phyloP scores from a whole-genome alignment of 805 yeast species.

The Cyberlindnera subsufficiens region DNA sequence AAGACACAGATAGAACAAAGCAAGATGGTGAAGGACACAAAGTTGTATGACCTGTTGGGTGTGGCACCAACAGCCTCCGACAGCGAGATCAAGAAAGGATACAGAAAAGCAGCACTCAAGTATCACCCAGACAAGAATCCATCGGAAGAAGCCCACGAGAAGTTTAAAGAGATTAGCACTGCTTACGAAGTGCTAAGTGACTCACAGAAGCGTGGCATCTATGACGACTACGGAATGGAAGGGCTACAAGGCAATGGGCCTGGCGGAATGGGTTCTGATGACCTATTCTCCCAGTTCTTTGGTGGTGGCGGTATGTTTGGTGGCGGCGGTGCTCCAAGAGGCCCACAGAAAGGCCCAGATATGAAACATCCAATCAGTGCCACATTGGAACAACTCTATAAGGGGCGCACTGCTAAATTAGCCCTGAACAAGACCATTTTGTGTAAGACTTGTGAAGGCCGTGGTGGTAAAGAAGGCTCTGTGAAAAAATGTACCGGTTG shows the following conservation, averaged over 20 bases:
- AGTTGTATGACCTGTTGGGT: constrained; percentile 68
- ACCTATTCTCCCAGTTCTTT: constrained; percentile 75
- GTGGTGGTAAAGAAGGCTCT: constrained; percentile 91
- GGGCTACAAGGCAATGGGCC: constrained; percentile 80
- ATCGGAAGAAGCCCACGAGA: constrained; percentile 89
- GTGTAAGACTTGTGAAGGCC: constrained; percentile 87
- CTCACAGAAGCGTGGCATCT: constrained; percentile 78
- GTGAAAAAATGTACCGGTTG: constrained; percentile 84
- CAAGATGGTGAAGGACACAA: constrained; percentile 75
- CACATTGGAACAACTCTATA: constrained; percentile 86
- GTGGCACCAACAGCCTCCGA: constrained; percentile 67
- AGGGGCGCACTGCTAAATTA: constrained; percentile 90
- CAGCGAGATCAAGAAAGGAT: constrained; percentile 72
- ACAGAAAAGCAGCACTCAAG: constrained; percentile 74
- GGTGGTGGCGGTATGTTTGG: constrained; percentile 59
- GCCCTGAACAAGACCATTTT: constrained; percentile 88
- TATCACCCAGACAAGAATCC: constrained; percentile 83
- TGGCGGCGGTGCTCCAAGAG: constrained; percentile 63
- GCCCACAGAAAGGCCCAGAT: constrained; percentile 87
- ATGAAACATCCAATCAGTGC: constrained; percentile 84
- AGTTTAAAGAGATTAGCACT: constrained; percentile 82
- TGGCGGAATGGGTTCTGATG: constrained; percentile 65
- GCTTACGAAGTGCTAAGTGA: constrained; percentile 90
- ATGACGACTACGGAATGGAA: constrained; percentile 89
- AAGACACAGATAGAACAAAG: not conserved